A percentile compares a stretch with the other conserved stretches of the same genome.
Evolutionary conservation across 345 rosid species (phyloP).

Genomic region (Jatropha curcas): DNA sequence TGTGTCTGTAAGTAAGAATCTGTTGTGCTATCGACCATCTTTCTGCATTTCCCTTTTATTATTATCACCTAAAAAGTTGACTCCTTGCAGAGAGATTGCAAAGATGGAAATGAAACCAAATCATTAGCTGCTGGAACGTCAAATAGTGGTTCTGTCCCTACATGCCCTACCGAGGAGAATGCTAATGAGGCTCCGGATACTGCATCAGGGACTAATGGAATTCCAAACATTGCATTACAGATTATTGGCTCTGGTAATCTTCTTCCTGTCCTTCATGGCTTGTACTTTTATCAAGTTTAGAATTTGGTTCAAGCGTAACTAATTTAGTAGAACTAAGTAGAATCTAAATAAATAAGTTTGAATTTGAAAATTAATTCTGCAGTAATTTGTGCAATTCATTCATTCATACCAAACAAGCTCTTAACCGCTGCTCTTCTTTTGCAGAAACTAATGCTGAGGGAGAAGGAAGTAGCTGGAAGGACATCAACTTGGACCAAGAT

Average conservation of each 20-base stretch:
- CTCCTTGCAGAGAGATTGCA: background rate
- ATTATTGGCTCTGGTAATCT: constrained; percentile 22
- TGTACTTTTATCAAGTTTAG: too few relatives aligned
- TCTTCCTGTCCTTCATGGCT: background rate
- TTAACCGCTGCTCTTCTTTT: constrained; percentile 1
- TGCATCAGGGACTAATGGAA: background rate
- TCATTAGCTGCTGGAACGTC: constrained; percentile 18
- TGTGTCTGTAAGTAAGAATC: background rate
- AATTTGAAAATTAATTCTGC: too few relatives aligned
- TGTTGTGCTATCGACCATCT: background rate
- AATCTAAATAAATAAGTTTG: too few relatives aligned
- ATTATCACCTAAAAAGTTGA: background rate
- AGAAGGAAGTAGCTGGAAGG: constrained; percentile 14
- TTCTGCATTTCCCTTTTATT: background rate
- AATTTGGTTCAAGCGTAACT: too few relatives aligned
- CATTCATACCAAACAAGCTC: too few relatives aligned
- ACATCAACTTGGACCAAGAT: background rate
- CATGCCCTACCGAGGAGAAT: background rate
- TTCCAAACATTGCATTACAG: background rate
- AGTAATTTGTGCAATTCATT: too few relatives aligned
- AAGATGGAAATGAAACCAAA: background rate
- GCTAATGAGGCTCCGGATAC: background rate
- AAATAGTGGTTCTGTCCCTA: background rate
- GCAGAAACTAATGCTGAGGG: constrained; percentile 7
- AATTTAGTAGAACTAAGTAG: too few relatives aligned